Conservation (phyloP, 163 green algal genomes). For the Scenedesmus sp. region DNA sequence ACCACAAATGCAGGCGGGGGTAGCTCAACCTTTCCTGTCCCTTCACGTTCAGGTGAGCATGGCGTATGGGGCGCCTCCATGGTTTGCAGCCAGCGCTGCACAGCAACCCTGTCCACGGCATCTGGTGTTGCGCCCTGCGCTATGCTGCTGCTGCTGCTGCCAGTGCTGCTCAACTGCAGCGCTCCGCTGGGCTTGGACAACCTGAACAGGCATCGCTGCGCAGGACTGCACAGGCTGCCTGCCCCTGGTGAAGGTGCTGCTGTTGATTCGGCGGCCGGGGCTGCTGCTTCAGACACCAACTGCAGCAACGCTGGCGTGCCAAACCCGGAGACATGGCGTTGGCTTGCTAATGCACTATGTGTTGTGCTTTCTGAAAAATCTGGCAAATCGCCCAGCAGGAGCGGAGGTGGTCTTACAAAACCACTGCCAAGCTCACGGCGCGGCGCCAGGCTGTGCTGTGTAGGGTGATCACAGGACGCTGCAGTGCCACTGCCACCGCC, state of each 20-base stretch:
- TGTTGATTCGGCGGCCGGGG: background rate
- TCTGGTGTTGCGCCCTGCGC: background rate
- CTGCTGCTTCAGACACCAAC: background rate
- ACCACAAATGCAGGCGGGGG: constrained; percentile 36
- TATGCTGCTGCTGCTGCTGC: background rate
- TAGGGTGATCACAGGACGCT: background rate
- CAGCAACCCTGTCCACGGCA: background rate
- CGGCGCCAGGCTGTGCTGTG: background rate
- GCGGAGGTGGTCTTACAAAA: background rate
- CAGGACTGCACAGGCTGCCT: background rate
- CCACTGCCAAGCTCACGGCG: background rate
- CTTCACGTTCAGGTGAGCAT: background rate
- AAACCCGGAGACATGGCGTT: background rate
- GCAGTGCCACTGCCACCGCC: background rate
- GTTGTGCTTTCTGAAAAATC: background rate
- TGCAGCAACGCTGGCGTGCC: background rate
- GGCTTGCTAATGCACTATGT: background rate
- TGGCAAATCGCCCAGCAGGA: background rate
- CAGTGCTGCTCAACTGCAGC: background rate
- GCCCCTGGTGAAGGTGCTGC: background rate
- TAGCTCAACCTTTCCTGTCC: background rate
- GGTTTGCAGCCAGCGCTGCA: background rate
- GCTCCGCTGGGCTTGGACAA: background rate
- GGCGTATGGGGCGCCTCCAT: background rate
- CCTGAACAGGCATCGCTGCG: constrained; percentile 6